Base-by-base conservation (phyloP, 225 moss, liverwort and hornwort genomes). In the Sphagnum contortum region DNA sequence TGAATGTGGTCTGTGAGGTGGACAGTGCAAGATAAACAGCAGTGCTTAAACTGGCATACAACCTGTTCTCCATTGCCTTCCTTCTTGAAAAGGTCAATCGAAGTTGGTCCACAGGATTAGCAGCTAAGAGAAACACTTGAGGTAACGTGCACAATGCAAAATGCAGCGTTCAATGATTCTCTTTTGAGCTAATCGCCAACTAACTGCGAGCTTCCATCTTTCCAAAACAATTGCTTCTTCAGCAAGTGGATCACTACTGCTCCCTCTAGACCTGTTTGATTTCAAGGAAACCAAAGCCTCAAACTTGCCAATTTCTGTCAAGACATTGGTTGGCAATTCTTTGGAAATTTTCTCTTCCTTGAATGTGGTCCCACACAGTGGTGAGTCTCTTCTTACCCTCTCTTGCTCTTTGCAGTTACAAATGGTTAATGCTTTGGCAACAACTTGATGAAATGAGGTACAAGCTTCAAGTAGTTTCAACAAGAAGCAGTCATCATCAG, bases 121-220 rank as follows among this genome's bases (percentile, higher is more conserved):
- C 29, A 29, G 29, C 29, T 29, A 29, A 29, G 29, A 29, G 29
- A 72, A 67, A 12, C 3, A 47, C 13, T 29, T 13, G 2, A 84
- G 14, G 61, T 71, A 67, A 49, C 68, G 75, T 8, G 78, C 69
- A 75, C 86, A 92, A 61, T 69, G 66, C 5, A 55, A 63, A 64
- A 79, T 65, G 66, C 88, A 92, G 12, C 74, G 79, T 14, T 56
- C 73, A 9, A 92, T 58, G 12, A 92, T 81, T 53, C 55, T 75
- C 69, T 96, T 96, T 64, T 79, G 86, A n/a, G 83, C 87, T 12
- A 87, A 66, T 64, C 96, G 90, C 96, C 90, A 90, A 48, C 77
- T 72, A 44, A 96, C 66, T 56, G 88, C 92, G 68, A 96, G 90
- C 75, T 79, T 96, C 92, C 96, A 96, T 65, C 83, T 75, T 64